Base-by-base conservation (phyloP, 805 yeast genomes). In the Hanseniaspora guilliermondii region DNA sequence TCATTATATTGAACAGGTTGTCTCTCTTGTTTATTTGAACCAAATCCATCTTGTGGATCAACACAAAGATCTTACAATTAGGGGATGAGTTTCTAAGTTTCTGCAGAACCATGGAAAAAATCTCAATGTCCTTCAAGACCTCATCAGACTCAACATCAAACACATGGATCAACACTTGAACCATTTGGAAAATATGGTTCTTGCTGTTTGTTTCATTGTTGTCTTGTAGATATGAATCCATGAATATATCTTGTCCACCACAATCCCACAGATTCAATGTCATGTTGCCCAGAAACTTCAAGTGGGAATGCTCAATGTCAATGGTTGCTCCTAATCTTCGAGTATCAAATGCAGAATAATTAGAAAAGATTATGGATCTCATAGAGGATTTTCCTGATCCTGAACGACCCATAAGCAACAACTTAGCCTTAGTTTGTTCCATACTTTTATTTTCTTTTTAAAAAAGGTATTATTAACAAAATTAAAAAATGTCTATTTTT, bases 341-440 rank as follows among this genome's bases (percentile, higher is more conserved):
- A 2, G 98, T 93, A 65, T 93, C 98, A 64, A 91, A 86, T 0
- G 98, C 98, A 1, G 96, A 86, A 68, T 93, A 93, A 65, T 93
- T 93, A 61, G 94, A 82, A 68, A 93, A 93, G 60, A 93, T 93
- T 58, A 93, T 91, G 46, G 95, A 87, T 61, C 97, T 75, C 98
- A 93, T 93, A 1, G 97, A 88, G 2, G 96, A 87, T 67, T 93
- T 93, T 1, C 98, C 98, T 5, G 96, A 87, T 44, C 98, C 97
- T 27, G 95, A 83, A 45, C 97, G 83, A 70, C 97, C 97, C 81
- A 82, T 83, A 30, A 82, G 70, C 40, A 82, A 72, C 40, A 83
- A 72, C 64, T 83, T 83, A 67, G 55, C 55, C 19, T 50, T 50
- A 3, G 55, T 50, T 50, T 50, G 55, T n/a, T 50, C 55, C 55